phyloP scores from a whole-genome alignment of 768 basidiomycete species.

The Serendipita sp. region DNA sequence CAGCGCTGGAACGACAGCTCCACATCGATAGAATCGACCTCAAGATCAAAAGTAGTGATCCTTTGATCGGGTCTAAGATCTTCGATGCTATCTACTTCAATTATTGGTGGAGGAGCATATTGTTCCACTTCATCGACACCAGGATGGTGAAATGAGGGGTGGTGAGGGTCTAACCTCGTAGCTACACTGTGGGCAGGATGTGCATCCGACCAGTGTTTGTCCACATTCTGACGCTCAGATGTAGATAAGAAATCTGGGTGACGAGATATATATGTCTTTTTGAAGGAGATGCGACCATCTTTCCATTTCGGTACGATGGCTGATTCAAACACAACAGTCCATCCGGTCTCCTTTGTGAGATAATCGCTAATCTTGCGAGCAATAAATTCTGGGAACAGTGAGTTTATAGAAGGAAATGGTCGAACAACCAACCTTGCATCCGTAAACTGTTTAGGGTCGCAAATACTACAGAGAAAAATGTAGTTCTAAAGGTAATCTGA shows the following conservation, averaged over 20 bases:
- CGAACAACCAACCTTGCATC: conserved; percentile 46
- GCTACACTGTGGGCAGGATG: conserved; percentile 36
- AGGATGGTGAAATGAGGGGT: conserved; percentile 48
- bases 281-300: conserved; percentile 88
- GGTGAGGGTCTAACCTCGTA: conserved; percentile 59
- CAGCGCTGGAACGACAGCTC: conserved; percentile 80
- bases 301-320: conserved; percentile 98
- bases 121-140: conserved; percentile 43
- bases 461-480: conserved; percentile 89
- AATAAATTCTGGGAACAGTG: conserved; percentile 43
- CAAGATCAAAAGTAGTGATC: conserved; percentile 85
- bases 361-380: conserved; percentile 84
- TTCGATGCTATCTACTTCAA: conserved; percentile 24
- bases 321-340: conserved; percentile 89
- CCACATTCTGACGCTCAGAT: conserved; percentile 8
- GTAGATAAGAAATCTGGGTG: conserved; percentile 29
- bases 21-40: conserved; percentile 88
- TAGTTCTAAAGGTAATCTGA: conserved; percentile 37
- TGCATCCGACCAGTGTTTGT: conserved; percentile 3
- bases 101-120: conserved; percentile 5
- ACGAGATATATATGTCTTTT: conserved; percentile 87
- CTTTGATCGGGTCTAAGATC: conserved; percentile 20
- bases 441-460: conserved; percentile 75
- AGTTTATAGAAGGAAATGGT: conserved; percentile 2
- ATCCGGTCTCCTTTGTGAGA: conserved; percentile 81